Evolutionary conservation across 495 filamentous ascomycete genomes (phyloP), one percentile per base, ranked within the genome.

Genomic region (Cudoniella acicularis): DNA sequence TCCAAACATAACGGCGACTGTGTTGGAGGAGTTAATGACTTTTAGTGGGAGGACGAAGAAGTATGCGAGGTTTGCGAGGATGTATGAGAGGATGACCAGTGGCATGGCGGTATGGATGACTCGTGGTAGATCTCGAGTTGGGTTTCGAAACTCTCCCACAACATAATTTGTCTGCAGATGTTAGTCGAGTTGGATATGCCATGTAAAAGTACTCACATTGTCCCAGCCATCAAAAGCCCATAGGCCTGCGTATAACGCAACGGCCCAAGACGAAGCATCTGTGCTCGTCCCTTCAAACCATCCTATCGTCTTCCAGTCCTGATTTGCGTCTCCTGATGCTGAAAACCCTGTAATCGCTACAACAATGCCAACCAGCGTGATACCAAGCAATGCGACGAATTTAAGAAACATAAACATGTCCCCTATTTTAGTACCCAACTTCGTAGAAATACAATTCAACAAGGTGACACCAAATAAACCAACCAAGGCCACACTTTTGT

Each of bases 181-280:
- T 40, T 42, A 47, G 48, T 47, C 20, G 18, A 16, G 17, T 17
- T 49, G 2, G 13, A 18, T 2, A 30, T 25, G 20, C 21, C n/a
- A 30, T 47, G 53, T 42, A 40, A 51, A 17, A 3, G 56, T 57
- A 60, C 88, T 75, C 73, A 94, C 92, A 72, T 98, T 98, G 69
- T 98, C 94, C 94, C 94, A 98, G 18, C 94, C 94, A 67, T 98
- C 94, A 73, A 93, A 98, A 1, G 94, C 94, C 94, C 94, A 98
- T 1, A 98, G 78, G 10, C 94, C 94, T 23, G 91, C 93, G 71
- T 98, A 98, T 57, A 98, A 70, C 2, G 94, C 94, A 52, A 98
- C 89, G 16, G 92, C 92, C 86, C 90, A 95, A 61, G 83, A 85
- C 16, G 87, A 90, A 16, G 86, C 79, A 69, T 90, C 85, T n/a